These are phyloP conservation scores for Eucalyptus regnans DNA, from an alignment of 345 rosid genomes.

Conservation along the genomic window DNA sequence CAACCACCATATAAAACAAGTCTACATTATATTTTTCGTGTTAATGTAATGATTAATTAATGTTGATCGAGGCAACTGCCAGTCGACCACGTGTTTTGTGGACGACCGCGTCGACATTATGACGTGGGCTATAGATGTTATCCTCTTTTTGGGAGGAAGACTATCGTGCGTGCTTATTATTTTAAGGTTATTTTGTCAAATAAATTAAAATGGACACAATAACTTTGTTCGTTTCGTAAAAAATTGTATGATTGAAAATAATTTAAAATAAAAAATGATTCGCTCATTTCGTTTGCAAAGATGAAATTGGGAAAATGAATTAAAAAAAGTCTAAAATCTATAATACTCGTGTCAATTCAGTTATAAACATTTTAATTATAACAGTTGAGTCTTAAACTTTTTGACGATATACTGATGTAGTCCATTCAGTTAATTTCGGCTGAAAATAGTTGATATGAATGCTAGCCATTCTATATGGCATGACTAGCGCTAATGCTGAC, in stretches of 20 bases:
- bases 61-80: background rate
- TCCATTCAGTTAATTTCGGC: too few relatives aligned
- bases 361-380: too few relatives aligned
- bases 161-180: background rate
- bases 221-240: background rate
- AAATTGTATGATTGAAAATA: background rate
- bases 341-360: too few relatives aligned
- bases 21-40: background rate
- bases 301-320: too few relatives aligned
- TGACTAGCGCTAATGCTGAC: too few relatives aligned
- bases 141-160: background rate
- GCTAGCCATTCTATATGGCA: too few relatives aligned
- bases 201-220: background rate
- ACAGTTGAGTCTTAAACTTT: too few relatives aligned
- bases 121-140: background rate
- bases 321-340: too few relatives aligned
- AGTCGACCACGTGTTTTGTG: background rate
- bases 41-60: background rate
- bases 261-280: too few relatives aligned
- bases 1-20: background rate
- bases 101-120: background rate
- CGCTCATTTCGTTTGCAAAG: too few relatives aligned
- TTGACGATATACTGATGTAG: too few relatives aligned
- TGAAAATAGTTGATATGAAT: too few relatives aligned
- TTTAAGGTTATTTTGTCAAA: background rate